Base-by-base conservation (phyloP, 208 protist genomes). In the Acanthamoeba culbertsoni region DNA sequence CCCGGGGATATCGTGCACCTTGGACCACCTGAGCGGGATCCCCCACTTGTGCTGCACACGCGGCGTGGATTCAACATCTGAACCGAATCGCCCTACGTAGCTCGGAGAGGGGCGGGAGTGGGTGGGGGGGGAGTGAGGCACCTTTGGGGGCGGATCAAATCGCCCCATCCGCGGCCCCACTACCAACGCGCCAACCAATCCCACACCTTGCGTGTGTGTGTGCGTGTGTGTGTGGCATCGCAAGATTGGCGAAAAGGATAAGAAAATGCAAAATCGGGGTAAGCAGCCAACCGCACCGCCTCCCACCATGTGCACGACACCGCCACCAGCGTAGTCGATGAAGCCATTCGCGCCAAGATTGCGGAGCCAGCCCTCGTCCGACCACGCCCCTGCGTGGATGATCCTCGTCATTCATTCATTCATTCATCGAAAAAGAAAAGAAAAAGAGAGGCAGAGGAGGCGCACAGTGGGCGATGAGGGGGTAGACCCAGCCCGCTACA, bases 261-360 rank as follows among this genome's bases (percentile, higher is more conserved):
- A 62, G 8, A 62, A 62, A 62, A 26, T 6, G 31, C 55, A 1
- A 62, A 8, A 55, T 18, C 48, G 18, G 8, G 48, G 48, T 5
- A n/a, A 20, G 55, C 2, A n/a, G 55, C 1, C 31, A 20, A 16
- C 16, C 33, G 68, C n/a, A 55, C 43, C 43, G 3, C 77, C 77
- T 14, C 77, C 77, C 4, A 75, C 59, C 86, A 92, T 79, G 46
- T 92, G 86, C 5, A 92, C 86, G 10, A 92, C 86, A 26, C 57
- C 86, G 18, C 86, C 63, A 23, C 86, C 86, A 16, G 86, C 86
- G 33, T 62, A 92, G 46, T 92, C 86, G 26, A 92, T 79, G 86
- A 79, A 92, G 26, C 86, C 86, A 33, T 92, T 92, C 12, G 86
- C 16, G 31, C 86, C 86, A 5, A 79, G 43, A 31, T 79, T 79